Base-by-base conservation (phyloP, 2,329 filamentous ascomycete genomes). In the Verticillium longisporum region DNA sequence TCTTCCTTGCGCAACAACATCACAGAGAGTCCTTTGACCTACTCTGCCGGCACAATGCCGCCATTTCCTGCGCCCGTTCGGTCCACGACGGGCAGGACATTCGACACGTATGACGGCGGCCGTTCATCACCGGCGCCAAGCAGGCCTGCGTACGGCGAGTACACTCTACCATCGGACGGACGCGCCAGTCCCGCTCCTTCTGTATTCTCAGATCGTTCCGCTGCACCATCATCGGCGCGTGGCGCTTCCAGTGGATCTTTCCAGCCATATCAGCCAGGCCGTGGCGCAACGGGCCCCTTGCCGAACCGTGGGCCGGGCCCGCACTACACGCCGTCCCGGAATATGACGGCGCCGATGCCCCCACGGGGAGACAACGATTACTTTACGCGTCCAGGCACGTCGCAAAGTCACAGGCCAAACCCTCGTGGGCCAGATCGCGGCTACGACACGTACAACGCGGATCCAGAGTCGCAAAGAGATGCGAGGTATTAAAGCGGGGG, bases 281-380 rank as follows among this genome's bases (percentile, higher is more conserved):
- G 79, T 37, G 81, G 77, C 60, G 71, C 73, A 33, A 80, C 78
- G 14, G 73, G 73, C 1, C 74, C 74, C 4, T 65, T 74, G 14
- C 69, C 73, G 32, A 67, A 69, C 10, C 66, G 72, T 32, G 73
- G 69, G 38, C 72, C 71, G 45, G 73, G 69, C 45, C 71, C 71
- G 45, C 73, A 71, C 13, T 71, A 73, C 41, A 67, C 74, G 33
- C 77, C 77, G 1, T 74, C 75, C 64, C 74, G 80, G 58, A 80
- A 77, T 60, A 75, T 81, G 74, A 81, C 79, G 26, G 77, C 75
- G 4, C 77, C 77, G 4, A 66, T 75, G 60, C 72, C 74, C 14
- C 66, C 68, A 33, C 45, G 45, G 21, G 68, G 72, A 55, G 68
- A 70, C 50, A 67, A 68, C 31, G 72, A 71, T 38, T 72, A 68